Evolutionary conservation across 2,329 filamentous ascomycete species (phyloP), one percentile per base, ranked within the genome.

Genomic region (Ampelomyces quisqualis): DNA sequence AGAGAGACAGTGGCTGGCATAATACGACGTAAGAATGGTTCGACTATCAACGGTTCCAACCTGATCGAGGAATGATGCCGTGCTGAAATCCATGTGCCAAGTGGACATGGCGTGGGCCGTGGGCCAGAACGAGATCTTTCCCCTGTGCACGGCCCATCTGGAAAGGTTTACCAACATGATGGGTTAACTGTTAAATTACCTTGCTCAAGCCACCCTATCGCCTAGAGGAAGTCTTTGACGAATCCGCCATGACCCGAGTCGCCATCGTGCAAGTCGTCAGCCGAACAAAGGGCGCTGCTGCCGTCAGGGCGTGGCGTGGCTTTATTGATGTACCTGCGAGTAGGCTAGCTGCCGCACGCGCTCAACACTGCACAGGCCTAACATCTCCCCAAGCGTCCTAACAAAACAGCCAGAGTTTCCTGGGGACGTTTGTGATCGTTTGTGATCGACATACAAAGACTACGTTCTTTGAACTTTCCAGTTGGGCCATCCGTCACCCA

Each of bases 141-240:
- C 36, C 36, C 36, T 38, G 36, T n/a, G 36, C 36, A 38, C 36
- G 36, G 36, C 26, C 20, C 36, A 13, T 15, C 51, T 37, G 19
- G 33, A 56, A 46, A 41, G 49, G 50, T 45, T 27, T 49, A 40
- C 47, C 42, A 35, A 43, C 28, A 43, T 47, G 47, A 46, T 43
- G 48, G 50, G 33, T 45, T 47, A 52, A 55, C 60, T 61, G 33
- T 45, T 47, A 52, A 55, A 61, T 61, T 62, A 56, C 51, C 32
- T 53, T 31, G 52, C 45, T 49, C 54, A 52, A 53, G 49, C 51
- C 55, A 57, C 23, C 30, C 37, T 27, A 27, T 38, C 33, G 40
- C 43, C 39, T 37, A 33, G 29, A 29, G 33, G 14, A 14, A 29
- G 30, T 38, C 34, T 44, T 42, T 30, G 41, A 38, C 47, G 23